Base-by-base conservation (phyloP, 2,329 filamentous ascomycete genomes). In the Tolypocladium guangdongense region DNA sequence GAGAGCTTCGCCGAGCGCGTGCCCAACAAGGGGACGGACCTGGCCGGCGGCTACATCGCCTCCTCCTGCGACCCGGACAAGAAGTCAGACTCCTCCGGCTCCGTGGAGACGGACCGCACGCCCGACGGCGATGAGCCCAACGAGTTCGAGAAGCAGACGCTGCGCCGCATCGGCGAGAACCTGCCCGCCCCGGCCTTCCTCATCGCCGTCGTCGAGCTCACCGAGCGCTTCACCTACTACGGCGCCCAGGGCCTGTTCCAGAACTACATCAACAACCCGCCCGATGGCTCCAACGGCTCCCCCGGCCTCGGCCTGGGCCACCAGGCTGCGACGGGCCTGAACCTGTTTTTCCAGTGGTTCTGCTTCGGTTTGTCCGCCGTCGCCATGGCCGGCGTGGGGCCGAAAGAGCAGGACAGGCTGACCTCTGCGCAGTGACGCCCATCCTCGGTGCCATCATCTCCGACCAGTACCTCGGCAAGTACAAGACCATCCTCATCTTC, bases 401-500 rank as follows among this genome's bases (percentile, higher is more conserved):
- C 22, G 7, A 12, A 4, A 7, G 7, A 32, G 27, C 43, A 7
- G 18, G 24, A 11, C 8, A n/a, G 4, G 20, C 55, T 55, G 37
- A 57, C 38, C n/a, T 16, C 5, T 10, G 0, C 14, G 12, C 41
- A 67, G 66, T 71, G 7, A 72, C 70, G 0, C 69, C 70, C 11
- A 72, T 73, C 52, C 58, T 77, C 53, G 78, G 79, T 61, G 78
- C 77, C 60, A 79, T 79, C 62, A 70, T 81, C 51, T 77, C 78
- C 11, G 72, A 83, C 60, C 75, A 78, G 61, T 81, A 81, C 56
- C 72, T 81, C 32, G 80, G 80, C 52, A 79, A 80, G 62, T 82
- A 79, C 71, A 81, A 79, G 68, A 81, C 80, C n/a, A 82, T 83
- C 55, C 68, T 80, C 55, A 62, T 76, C 58, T 82, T 82, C 59